Conservation (phyloP, 73 alveolate genomes). For the Paramecium sexaurelia region DNA sequence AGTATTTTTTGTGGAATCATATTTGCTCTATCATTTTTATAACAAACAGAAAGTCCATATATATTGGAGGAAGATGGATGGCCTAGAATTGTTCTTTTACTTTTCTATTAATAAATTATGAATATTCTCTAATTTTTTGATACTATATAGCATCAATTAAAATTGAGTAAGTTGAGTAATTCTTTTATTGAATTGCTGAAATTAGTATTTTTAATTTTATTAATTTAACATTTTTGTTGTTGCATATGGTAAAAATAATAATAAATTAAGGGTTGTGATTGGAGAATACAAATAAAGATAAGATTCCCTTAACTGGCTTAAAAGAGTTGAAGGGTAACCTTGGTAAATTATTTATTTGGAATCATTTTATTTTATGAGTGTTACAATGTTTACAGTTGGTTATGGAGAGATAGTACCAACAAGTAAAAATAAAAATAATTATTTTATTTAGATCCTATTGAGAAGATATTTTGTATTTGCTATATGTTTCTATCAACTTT, state of each 20-base stretch:
- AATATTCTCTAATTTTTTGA: not conserved
- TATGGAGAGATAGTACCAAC: constrained; percentile 42
- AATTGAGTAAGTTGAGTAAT: not conserved
- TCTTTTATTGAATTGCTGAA: constrained; percentile 27
- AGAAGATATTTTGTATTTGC: constrained; percentile 41
- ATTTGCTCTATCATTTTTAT: not conserved
- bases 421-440: not conserved
- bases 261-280: not conserved
- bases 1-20: not conserved
- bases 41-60: not conserved
- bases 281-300: constrained; percentile 15
- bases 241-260: not conserved
- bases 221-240: constrained; percentile 32
- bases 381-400: constrained; percentile 55
- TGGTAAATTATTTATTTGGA: not conserved
- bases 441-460: not conserved
- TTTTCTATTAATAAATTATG: not conserved
- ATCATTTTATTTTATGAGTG: constrained; percentile 56
- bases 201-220: not conserved
- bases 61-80: not conserved
- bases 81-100: not conserved
- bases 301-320: not conserved
- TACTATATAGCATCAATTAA: not conserved
- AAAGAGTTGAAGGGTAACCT: not conserved
- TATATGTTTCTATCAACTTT: constrained; percentile 40